Base-by-base conservation (phyloP, 2,329 filamentous ascomycete genomes). In the Sodiomyces alkalinus region DNA sequence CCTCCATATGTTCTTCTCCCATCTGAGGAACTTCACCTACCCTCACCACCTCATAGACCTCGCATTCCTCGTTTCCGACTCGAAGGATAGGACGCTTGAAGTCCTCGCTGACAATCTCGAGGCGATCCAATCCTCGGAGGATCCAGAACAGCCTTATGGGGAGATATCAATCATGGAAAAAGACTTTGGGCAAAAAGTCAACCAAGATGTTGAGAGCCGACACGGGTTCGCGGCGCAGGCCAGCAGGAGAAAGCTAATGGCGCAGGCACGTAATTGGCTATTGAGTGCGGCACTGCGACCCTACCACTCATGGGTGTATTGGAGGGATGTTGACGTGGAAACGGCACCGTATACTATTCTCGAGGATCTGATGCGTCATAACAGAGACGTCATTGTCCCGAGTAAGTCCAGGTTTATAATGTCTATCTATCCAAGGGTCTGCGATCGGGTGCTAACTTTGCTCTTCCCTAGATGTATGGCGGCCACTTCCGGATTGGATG, bases 151-250 rank as follows among this genome's bases (percentile, higher is more conserved):
- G 54, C 75, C 79, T 11, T 98, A 86, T 47, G 90, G 90, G 35
- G 90, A 98, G 57, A 90, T 98, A 33, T 93, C 83, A 1, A 90
- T 98, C 34, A 86, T 98, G 39, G 83, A 96, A 56, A 98, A 98
- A 58, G 87, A 98, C 52, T 98, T 98, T 59, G 90, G 90, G 3
- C 90, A 98, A 51, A 87, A 87, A 50, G 90, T 98, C 34, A 82
- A 92, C 38, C 90, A 98, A 55, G 87, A 98, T 55, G 85, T 96
- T 16, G 90, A 98, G 58, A 93, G 83, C 49, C 77, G 90, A 40
- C 90, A 98, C 53, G 92, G 90, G 15, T 98, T 98, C 48, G 90
- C 87, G 17, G 90, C 90, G 1, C 90, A 98, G 55, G 90, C 90
- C 15, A 80, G 78, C 40, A 70, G 90, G 43, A 74, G 90, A 53